Evolutionary conservation across 2,329 filamentous ascomycete species (phyloP).

Genomic region (Stagonosporopsis vannaccii): DNA sequence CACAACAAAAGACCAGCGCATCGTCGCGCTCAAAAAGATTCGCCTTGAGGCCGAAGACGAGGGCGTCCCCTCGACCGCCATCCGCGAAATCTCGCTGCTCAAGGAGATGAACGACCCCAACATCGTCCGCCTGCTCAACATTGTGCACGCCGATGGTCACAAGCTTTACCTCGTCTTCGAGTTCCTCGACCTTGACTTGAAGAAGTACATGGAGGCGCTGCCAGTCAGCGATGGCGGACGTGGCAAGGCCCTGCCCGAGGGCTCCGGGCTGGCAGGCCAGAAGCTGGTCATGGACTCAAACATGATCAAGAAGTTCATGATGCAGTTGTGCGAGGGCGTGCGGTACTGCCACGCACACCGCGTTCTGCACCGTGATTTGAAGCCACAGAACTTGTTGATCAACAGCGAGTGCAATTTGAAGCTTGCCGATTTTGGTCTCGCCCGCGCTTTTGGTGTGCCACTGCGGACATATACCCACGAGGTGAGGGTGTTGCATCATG

Average conservation of each 20-base stretch:
- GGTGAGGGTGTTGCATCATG: conserved; percentile 49
- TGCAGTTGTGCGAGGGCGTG: conserved; percentile 82
- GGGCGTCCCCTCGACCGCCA: conserved; percentile 89
- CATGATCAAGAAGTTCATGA: conserved; percentile 94
- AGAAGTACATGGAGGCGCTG: conserved; percentile 95
- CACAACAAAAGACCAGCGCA: conserved; percentile 75
- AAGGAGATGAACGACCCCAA: conserved; percentile 95
- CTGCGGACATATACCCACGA: conserved; percentile 93
- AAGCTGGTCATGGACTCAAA: conserved; percentile 76
- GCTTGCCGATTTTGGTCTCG: conserved; percentile 87
- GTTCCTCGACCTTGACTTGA: conserved; percentile 88
- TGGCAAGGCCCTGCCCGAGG: conserved; percentile 84
- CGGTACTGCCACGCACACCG: conserved; percentile 89
- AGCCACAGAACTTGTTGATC: conserved; percentile 90
- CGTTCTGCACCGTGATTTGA: conserved; percentile 85
- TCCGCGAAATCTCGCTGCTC: conserved; percentile 90
- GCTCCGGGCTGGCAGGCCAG: conserved; percentile 68
- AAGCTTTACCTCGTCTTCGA: conserved; percentile 95
- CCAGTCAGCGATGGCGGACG: conserved; percentile 84
- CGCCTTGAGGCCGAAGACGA: conserved; percentile 94
- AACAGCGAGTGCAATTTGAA: conserved; percentile 87
- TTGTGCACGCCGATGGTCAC: conserved; percentile 92
- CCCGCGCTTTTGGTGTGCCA: conserved; percentile 88
- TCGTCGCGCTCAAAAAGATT: conserved; percentile 95
- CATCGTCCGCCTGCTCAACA: conserved; percentile 87